Conservation (phyloP, 345 rosid species). For the Pugionium cornutum region DNA sequence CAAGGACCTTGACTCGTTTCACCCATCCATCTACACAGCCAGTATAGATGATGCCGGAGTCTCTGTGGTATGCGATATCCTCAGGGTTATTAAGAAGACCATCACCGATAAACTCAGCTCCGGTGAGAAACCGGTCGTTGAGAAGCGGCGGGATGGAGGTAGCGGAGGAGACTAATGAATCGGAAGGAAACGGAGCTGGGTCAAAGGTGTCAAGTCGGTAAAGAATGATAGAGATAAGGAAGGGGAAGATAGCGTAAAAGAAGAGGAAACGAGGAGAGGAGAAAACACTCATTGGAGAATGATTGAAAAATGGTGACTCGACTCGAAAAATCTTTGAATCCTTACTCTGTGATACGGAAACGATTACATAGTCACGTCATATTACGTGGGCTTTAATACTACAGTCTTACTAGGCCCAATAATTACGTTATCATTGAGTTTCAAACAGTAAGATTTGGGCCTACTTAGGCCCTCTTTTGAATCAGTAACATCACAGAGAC, state of each 20-base stretch:
- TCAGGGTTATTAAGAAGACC: slow-evolving; percentile 58
- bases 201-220: slow-evolving; percentile 56
- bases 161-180: slow-evolving; percentile 33
- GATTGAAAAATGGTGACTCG: neutral
- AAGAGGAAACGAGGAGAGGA: slow-evolving; percentile 19
- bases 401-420: neutral
- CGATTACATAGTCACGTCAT: too few relatives aligned
- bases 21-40: slow-evolving; percentile 84
- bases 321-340: too few relatives aligned
- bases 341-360: too few relatives aligned
- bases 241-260: slow-evolving; percentile 34
- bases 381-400: neutral
- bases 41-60: slow-evolving; percentile 51
- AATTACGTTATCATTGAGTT: neutral
- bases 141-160: slow-evolving; percentile 26
- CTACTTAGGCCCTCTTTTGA: neutral
- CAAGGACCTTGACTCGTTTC: slow-evolving; percentile 50
- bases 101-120: slow-evolving; percentile 51
- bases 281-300: slow-evolving; percentile 1
- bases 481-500: neutral
- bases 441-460: neutral
- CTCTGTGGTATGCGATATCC: slow-evolving; percentile 54
- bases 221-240: slow-evolving; percentile 40
- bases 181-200: slow-evolving; percentile 51
- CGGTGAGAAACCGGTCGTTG: slow-evolving; percentile 44